Conservation (phyloP, 75 land plant species). For the Pinus taeda region DNA sequence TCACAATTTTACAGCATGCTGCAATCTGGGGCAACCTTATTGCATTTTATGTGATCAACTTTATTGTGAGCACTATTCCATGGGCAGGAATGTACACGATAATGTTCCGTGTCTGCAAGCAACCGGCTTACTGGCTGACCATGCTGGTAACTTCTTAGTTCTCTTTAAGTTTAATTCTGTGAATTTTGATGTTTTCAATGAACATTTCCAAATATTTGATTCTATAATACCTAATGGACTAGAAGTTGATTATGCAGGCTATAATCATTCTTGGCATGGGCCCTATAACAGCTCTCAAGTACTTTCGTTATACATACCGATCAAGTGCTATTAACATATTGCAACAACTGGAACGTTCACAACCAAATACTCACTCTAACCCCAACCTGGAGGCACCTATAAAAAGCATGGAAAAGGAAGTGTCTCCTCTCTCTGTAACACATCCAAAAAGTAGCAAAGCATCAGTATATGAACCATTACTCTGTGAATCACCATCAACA, state of each 20-base stretch:
- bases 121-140: slow-evolving; percentile 90
- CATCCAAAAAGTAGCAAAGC: slow-evolving; percentile 37
- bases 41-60: slow-evolving; percentile 80
- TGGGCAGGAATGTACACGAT: slow-evolving; percentile 88
- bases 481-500: slow-evolving; percentile 64
- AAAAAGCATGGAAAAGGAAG: slow-evolving; percentile 39
- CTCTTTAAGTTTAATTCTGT: too few species aligned
- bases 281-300: slow-evolving; percentile 81
- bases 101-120: slow-evolving; percentile 87
- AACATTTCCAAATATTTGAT: neutral
- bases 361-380: slow-evolving; percentile 34
- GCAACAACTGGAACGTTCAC: slow-evolving; percentile 76
- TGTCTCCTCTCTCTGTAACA: slow-evolving; percentile 43
- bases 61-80: slow-evolving; percentile 61
- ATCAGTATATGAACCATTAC: slow-evolving; percentile 71
- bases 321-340: slow-evolving; percentile 86
- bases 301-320: slow-evolving; percentile 81
- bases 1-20: slow-evolving; percentile 80
- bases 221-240: neutral
- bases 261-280: slow-evolving; percentile 86
- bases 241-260: slow-evolving; percentile 50
- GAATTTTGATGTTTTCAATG: neutral
- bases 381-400: slow-evolving; percentile 50
- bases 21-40: slow-evolving; percentile 93
- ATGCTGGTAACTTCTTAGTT: slow-evolving; percentile 64